A percentile compares a stretch with the other conserved stretches of the same genome.
phyloP scores from a whole-genome alignment of 1,139 yeast species.

The Blastobotrys persicus region DNA sequence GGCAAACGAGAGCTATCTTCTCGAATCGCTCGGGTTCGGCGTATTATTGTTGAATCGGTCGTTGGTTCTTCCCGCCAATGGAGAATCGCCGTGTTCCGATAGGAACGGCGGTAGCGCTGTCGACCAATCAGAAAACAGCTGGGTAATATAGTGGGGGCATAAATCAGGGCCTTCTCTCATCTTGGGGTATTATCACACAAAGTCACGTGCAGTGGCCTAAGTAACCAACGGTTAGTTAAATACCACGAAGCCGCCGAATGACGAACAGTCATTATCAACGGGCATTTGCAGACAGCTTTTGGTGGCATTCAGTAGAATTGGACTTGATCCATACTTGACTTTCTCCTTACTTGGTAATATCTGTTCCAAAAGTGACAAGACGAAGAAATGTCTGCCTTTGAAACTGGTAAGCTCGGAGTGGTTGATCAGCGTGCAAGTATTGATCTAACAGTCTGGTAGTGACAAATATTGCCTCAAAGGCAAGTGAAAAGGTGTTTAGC shows the following conservation, averaged over 20 bases:
- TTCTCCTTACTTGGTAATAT: not conserved
- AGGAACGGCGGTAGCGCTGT: not conserved
- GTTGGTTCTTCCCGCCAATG: not conserved
- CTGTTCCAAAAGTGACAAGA: slow-evolving; percentile 1
- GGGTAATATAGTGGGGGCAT: slow-evolving; percentile 1
- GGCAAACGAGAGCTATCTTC: too few relatives aligned
- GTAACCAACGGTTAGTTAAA: not conserved
- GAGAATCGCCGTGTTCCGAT: not conserved
- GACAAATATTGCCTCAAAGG: slow-evolving; percentile 31
- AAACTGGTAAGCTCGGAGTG: not conserved
- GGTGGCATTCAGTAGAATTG: not conserved
- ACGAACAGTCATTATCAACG: not conserved
- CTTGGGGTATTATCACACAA: not conserved
- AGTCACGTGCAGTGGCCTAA: slow-evolving; percentile 6
- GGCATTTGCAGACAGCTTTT: not conserved
- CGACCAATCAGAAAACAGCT: not conserved
- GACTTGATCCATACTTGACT: not conserved
- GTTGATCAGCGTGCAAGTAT: not conserved
- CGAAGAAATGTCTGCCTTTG: not conserved
- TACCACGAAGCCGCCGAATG: not conserved
- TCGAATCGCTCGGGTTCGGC: too few relatives aligned
- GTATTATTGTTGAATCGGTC: too few relatives aligned
- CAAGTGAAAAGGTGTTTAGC: slow-evolving; percentile 42
- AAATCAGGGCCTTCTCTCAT: too few relatives aligned
- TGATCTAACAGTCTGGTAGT: slow-evolving; percentile 20